These are phyloP conservation scores for Hanseniaspora occidentalis DNA, from an alignment of 805 yeast genomes.

Conservation along the genomic window DNA sequence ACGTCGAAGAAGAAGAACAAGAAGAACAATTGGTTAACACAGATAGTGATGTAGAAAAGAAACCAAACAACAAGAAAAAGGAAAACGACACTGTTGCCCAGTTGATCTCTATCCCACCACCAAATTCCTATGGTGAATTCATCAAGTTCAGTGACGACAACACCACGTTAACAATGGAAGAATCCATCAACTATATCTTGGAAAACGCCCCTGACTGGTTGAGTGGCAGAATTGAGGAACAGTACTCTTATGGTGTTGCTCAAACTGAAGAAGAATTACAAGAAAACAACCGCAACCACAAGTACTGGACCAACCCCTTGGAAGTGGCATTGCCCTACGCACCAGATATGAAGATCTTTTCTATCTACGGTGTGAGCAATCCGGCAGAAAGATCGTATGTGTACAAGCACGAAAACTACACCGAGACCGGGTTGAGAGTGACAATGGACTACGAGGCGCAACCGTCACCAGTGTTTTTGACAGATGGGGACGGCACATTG, in stretches of 20 bases:
- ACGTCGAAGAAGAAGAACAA: no score
- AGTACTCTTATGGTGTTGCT: constrained; percentile 74
- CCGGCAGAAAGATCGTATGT: constrained; percentile 91
- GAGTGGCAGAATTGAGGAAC: constrained; percentile 44
- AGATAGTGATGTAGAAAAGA: no score
- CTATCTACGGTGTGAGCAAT: constrained; percentile 93
- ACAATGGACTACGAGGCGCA: constrained; percentile 53
- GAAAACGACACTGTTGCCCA: no score
- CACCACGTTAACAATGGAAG: constrained; percentile 53
- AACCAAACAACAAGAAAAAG: no score
- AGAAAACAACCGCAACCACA: constrained; percentile 54
- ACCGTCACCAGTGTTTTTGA: constrained; percentile 48
- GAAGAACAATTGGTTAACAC: no score
- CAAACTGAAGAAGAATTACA: constrained; percentile 42
- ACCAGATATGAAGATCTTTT: constrained; percentile 77
- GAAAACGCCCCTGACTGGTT: constrained; percentile 71
- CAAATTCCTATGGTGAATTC: constrained; percentile 54
- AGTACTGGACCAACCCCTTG: constrained; percentile 89
- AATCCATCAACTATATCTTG: constrained; percentile 54
- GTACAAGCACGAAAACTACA: constrained; percentile 59
- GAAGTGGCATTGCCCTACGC: constrained; percentile 90
- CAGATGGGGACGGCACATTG: constrained; percentile 96
- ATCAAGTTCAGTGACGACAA: constrained; percentile 43
- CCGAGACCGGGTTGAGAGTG: constrained; percentile 42
- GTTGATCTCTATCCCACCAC: constrained; percentile 1